These are phyloP conservation scores for Termitomyces sp. DNA, from an alignment of 768 basidiomycete species.

Conservation along the genomic window DNA sequence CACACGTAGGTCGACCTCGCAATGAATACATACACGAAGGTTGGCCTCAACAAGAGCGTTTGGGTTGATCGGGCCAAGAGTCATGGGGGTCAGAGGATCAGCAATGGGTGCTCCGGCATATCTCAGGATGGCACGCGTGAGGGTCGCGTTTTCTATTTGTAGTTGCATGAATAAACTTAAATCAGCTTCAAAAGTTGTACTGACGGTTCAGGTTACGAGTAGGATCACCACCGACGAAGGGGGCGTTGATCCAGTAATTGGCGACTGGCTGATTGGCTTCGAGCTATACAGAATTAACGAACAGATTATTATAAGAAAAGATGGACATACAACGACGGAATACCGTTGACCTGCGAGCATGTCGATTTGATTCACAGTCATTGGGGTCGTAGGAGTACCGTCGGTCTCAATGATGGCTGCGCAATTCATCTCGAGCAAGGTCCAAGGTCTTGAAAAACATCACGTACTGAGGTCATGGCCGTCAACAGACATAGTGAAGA, in stretches of 20 bases:
- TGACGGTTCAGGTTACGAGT: slow-evolving; percentile 16
- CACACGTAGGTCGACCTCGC: background rate
- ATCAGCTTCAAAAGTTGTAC: background rate
- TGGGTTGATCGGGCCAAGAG: slow-evolving; percentile 13
- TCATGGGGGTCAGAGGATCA: slow-evolving; percentile 23
- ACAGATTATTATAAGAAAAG: background rate
- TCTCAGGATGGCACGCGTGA: slow-evolving; percentile 27
- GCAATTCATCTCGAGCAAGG: background rate
- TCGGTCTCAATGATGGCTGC: slow-evolving; percentile 29
- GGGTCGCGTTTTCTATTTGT: slow-evolving; percentile 21
- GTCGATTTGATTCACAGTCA: slow-evolving; percentile 27
- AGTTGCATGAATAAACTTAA: background rate
- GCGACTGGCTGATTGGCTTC: slow-evolving; percentile 30
- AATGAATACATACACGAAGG: slow-evolving; percentile 2
- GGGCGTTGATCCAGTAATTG: slow-evolving; percentile 36
- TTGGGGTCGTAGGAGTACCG: slow-evolving; percentile 19
- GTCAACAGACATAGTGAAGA: slow-evolving; percentile 34
- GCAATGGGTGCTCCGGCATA: slow-evolving; percentile 25
- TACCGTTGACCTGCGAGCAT: slow-evolving; percentile 43
- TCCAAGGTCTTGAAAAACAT: background rate
- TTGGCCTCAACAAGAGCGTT: slow-evolving; percentile 22
- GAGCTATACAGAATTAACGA: slow-evolving; percentile 14
- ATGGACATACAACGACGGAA: slow-evolving; percentile 22
- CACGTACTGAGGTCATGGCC: slow-evolving; percentile 19
- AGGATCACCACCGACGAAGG: slow-evolving; percentile 19